These are phyloP conservation scores for Chlamydomonas applanata DNA, from an alignment of 139 green algal species.

Conservation along the genomic window DNA sequence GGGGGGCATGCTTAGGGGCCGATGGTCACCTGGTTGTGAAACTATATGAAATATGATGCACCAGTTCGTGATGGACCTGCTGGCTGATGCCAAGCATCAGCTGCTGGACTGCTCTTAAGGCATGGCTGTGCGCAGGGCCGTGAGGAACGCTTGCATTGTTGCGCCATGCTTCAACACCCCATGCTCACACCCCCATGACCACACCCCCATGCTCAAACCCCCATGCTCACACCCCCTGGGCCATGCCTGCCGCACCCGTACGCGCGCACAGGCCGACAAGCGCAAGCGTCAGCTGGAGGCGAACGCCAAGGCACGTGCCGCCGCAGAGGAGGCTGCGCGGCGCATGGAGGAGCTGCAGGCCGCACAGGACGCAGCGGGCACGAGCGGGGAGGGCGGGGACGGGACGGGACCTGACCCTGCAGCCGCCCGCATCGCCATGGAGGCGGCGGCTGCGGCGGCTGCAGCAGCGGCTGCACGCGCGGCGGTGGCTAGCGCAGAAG, in stretches of 20 bases:
- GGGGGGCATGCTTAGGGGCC: no score
- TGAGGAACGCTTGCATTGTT: no score
- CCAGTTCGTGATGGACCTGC: slow-evolving; percentile 46
- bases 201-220: no score
- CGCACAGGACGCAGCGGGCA: background rate
- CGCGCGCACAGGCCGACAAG: slow-evolving; percentile 48
- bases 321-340: slow-evolving; percentile 23
- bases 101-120: no score
- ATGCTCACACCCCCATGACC: no score
- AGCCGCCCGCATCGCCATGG: slow-evolving; percentile 4
- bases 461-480: slow-evolving; percentile 5
- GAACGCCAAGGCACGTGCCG: slow-evolving; percentile 26
- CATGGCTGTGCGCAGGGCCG: no score
- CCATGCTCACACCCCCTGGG: no score
- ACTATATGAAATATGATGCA: slow-evolving; percentile 48
- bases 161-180: no score
- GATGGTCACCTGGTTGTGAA: no score
- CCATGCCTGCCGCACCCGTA: no score
- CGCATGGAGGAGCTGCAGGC: slow-evolving; percentile 43
- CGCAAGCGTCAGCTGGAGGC: slow-evolving; percentile 48
- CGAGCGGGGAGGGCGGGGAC: background rate
- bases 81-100: slow-evolving; percentile 68
- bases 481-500: slow-evolving; percentile 1
- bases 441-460: slow-evolving; percentile 13
- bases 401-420: background rate